Evolutionary conservation across 1,139 yeast species (phyloP).

Genomic region (Entelexis paramagnoliae): DNA sequence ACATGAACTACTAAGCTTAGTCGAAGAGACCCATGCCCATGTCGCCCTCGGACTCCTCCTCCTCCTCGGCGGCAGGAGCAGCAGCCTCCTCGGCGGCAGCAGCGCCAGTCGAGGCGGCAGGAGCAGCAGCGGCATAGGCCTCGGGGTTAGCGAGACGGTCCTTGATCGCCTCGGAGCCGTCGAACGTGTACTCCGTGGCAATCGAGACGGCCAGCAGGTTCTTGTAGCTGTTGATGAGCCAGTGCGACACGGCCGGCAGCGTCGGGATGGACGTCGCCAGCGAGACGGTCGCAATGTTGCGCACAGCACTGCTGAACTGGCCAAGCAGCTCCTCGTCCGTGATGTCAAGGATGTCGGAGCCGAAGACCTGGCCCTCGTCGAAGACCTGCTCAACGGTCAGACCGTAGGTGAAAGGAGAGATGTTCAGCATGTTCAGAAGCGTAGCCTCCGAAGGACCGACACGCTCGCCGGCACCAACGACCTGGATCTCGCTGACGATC

Average conservation of each 20-base stretch:
- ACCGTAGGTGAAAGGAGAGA: slow-evolving; percentile 99
- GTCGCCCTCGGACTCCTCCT: slow-evolving; percentile 66
- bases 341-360: slow-evolving; percentile 92
- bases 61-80: slow-evolving; percentile 67
- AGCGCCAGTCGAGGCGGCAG: slow-evolving; percentile 65
- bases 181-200: slow-evolving; percentile 98
- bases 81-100: slow-evolving; percentile 54
- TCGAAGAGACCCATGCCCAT: slow-evolving; percentile 97
- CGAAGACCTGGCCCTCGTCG: slow-evolving; percentile 98
- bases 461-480: slow-evolving; percentile 69
- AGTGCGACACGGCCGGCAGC: slow-evolving; percentile 98
- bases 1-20: slow-evolving; percentile 37
- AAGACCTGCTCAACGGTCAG: slow-evolving; percentile 91
- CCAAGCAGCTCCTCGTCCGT: slow-evolving; percentile 91
- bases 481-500: slow-evolving; percentile 94
- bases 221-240: slow-evolving; percentile 98
- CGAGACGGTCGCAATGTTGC: slow-evolving; percentile 90
- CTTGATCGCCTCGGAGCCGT: slow-evolving; percentile 97
- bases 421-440: slow-evolving; percentile 97
- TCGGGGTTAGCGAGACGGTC: slow-evolving; percentile 99
- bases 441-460: slow-evolving; percentile 99
- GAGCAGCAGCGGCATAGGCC: slow-evolving; percentile 97
- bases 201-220: slow-evolving; percentile 92
- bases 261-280: slow-evolving; percentile 99
- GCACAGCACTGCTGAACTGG: slow-evolving; percentile 88